Evolutionary conservation across 345 rosid genomes (phyloP).

Genomic region (Eucalyptus tenuipes): DNA sequence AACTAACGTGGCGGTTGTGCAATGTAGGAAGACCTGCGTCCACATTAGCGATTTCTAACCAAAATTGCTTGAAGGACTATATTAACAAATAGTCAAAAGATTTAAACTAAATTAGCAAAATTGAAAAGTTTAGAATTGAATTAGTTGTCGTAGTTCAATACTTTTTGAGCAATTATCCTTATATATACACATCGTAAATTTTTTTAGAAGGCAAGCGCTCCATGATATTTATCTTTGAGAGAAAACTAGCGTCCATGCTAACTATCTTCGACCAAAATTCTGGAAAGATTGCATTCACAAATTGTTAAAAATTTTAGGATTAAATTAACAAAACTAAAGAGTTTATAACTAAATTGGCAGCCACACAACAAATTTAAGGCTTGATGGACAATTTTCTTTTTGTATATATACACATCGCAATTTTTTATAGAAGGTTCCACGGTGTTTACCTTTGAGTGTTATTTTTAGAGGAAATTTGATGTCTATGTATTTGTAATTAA

Average conservation of each 20-base stretch:
- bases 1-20: neutral
- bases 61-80: neutral
- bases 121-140: neutral
- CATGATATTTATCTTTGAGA: neutral
- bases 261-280: too few relatives aligned
- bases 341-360: too few relatives aligned
- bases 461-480: neutral
- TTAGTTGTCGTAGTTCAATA: rapidly evolving
- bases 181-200: neutral
- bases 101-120: neutral
- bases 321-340: too few relatives aligned
- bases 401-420: neutral
- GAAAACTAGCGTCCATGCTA: neutral
- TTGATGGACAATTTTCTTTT: too few relatives aligned
- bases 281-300: too few relatives aligned
- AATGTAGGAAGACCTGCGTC: neutral
- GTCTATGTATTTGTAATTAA: neutral
- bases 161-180: neutral
- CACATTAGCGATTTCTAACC: rapidly evolving
- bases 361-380: too few relatives aligned
- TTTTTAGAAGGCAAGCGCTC: neutral
- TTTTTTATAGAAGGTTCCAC: neutral
- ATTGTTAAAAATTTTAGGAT: too few relatives aligned
- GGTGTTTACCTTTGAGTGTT: neutral
- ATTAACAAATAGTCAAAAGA: neutral